A percentile compares a stretch with the other conserved stretches of the same genome.
phyloP scores from a whole-genome alignment of 768 basidiomycete genomes.

The Mycena alexandri region DNA sequence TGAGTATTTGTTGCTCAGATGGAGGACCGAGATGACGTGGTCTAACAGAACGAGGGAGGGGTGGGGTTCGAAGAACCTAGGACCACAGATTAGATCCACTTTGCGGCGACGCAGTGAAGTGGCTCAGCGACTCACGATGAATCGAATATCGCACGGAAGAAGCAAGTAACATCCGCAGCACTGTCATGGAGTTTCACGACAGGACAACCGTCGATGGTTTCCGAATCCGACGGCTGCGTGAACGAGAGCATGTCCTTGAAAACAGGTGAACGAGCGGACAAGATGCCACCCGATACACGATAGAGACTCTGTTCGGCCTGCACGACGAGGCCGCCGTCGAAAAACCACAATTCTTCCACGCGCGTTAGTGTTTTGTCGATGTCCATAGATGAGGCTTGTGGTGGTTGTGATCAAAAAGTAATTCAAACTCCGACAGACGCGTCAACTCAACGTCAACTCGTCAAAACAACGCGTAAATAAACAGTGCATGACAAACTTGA shows the following conservation, averaged over 20 bases:
- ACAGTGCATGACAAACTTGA: too few relatives aligned
- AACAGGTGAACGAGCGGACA: constrained; percentile 41
- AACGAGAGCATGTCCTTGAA: constrained; percentile 41
- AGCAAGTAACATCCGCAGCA: constrained; percentile 11
- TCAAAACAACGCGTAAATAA: background rate
- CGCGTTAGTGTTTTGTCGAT: constrained; percentile 8
- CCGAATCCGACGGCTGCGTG: constrained; percentile 34
- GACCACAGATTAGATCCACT: background rate
- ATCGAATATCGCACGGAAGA: constrained; percentile 27
- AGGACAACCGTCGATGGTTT: constrained; percentile 40
- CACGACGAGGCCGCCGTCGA: constrained; percentile 44
- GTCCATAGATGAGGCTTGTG: constrained; percentile 1
- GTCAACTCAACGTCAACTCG: constrained; percentile 8
- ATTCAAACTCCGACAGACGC: constrained; percentile 16
- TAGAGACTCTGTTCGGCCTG: constrained; percentile 42
- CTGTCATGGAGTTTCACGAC: constrained; percentile 41
- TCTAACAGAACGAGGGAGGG: background rate
- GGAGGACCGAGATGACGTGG: background rate
- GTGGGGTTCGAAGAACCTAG: constrained; percentile 23
- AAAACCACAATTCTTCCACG: constrained; percentile 40
- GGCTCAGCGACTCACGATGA: constrained; percentile 4
- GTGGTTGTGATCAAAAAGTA: too few relatives aligned
- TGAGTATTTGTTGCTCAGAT: constrained; percentile 25
- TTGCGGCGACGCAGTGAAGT: background rate
- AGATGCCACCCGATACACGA: constrained; percentile 41